Evolutionary conservation across 2,329 filamentous ascomycete species (phyloP), one percentile per base, ranked within the genome.

Genomic region (Torrubiella hemipterigena): DNA sequence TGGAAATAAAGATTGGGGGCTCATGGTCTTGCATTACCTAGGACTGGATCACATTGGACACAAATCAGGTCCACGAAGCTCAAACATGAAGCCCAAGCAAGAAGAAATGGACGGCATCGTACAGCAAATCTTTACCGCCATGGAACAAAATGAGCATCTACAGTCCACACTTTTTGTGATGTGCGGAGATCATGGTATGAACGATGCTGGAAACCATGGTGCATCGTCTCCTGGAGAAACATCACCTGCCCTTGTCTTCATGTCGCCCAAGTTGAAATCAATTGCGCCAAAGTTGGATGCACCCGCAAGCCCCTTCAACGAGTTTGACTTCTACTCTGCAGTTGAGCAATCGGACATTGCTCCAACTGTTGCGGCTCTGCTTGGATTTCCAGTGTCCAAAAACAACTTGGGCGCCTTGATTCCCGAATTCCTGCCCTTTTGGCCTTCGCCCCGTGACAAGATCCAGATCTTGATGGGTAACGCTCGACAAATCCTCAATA

Each of bases 141-240:
- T 98, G 41, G 69, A 81, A 46, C 67, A 66, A 4, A 59, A 81
- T 34, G 50, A 68, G 2, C 80, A 94, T 52, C 72, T 95, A 2
- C 50, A 72, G 19, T 81, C 81, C 5, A 86, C 89, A 0, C 60
- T 98, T 3, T 69, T 98, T 27, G 77, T 98, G 4, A 59, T 98
- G 6, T 85, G 80, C 34, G 91, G 91, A 34, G 93, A 98, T 46
- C 91, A 98, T 50, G 91, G 91, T n/a, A 98, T 98, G 91, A 98
- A 96, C 44, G 89, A 96, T 45, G 91, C 84, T 14, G 91, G 91
- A 3, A 96, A 96, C 43, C 91, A 98, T 51, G 91, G 91, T 18
- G 91, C 89, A 23, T 95, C 89, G 8, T 87, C 87, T 1, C 73
- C 85, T 2, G 89, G 91, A 26, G 91, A 98, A 60, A 96, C 91